Evolutionary conservation across 1,284 basidiomycete species (phyloP), one percentile per base, ranked within the genome.

Genomic region (Ceratobasidium papillatum): DNA sequence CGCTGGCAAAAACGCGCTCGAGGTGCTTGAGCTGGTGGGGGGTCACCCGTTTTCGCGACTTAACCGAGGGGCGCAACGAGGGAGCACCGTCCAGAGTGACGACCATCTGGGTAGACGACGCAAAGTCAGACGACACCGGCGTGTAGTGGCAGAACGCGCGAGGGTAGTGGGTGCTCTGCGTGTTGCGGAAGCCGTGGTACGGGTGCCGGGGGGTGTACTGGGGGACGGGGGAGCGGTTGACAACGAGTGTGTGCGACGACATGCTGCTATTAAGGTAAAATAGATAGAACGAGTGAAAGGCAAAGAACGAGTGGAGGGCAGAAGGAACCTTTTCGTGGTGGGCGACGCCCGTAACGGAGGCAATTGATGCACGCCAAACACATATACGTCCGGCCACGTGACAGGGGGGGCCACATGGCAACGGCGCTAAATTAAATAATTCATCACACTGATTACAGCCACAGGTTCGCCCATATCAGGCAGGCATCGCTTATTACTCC

Each of bases 1-100:
- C 87, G 76, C 86, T 84, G 80, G 90, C 89, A 79, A 89, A 92
- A 63, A 92, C 86, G 72, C 88, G 86, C 81, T 93, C 91, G 75
- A 93, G 88, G 83, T 90, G 86, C 78, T 87, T 86, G 78, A 92
- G 87, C 82, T 93, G 91, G 30, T 84, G 83, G 76, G 86, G 87
- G 45, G 86, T 88, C 81, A 92, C 91, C 3, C 91, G 85, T 80
- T 90, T 91, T 61, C 91, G 87, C 9, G 90, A 76, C 81, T 73
- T 73, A 58, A 69, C 66, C 54, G 66, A 69, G 8, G 66, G 66
- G n/a, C 66, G 66, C 38, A 69, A 34, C 2, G 66, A 69, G 4
- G 66, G 66, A 27, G 66, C 66, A 7, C 66, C 66, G 47, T 69
- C 66, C 36, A 69, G 66, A 25, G 66, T 69, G 36, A 69, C 66